Conservation (phyloP, 257 asterid species). For the Solanum bulbocastanum region DNA sequence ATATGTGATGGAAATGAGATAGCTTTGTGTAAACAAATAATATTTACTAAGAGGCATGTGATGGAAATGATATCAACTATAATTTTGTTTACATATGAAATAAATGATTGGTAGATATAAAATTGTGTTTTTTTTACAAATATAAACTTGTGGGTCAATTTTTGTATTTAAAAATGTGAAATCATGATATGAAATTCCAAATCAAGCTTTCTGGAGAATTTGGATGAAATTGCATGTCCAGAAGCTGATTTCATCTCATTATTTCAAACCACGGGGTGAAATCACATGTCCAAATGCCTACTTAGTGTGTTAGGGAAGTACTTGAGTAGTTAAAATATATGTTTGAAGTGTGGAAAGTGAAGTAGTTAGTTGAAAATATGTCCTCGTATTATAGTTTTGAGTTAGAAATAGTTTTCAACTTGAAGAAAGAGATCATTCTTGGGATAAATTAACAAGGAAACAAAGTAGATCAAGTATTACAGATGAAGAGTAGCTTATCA, state of each 20-base stretch:
- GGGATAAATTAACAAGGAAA: background rate
- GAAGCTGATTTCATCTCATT: background rate
- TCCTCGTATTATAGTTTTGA: background rate
- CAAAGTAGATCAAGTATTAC: background rate
- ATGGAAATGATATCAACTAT: background rate
- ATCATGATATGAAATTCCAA: background rate
- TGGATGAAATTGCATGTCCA: background rate
- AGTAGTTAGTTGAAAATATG: background rate
- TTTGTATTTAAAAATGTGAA: background rate
- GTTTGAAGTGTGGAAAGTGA: background rate
- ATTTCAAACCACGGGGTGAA: background rate
- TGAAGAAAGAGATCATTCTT: background rate
- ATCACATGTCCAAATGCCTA: background rate
- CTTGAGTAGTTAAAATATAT: background rate
- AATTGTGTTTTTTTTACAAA: background rate
- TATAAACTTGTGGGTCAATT: background rate
- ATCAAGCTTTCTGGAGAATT: background rate
- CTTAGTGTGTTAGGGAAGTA: background rate
- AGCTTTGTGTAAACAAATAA: background rate
- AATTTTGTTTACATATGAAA: background rate
- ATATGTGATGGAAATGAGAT: background rate
- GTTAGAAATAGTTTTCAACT: background rate
- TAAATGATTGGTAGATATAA: background rate
- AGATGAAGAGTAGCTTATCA: background rate
- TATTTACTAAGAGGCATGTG: background rate